Conservation (phyloP, 176 grass and related monocot species). For the Tuctoria greenei region DNA sequence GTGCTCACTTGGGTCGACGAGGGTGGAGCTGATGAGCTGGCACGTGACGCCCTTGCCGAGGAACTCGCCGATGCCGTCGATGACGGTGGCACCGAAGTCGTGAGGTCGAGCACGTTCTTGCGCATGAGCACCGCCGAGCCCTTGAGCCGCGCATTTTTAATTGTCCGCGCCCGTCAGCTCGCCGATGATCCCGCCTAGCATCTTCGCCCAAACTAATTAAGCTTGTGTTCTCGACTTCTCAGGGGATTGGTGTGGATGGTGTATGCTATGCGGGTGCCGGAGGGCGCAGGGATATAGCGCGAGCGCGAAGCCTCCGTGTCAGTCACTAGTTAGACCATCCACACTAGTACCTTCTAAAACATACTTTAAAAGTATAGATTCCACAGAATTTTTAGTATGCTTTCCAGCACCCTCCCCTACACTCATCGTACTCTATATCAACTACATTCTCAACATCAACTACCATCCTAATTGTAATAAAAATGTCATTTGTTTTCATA, state of each 20-base stretch:
- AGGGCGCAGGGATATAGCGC: background rate
- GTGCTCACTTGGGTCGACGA: conserved; percentile 51
- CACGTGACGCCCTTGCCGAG: conserved; percentile 55
- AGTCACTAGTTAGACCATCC: too few relatives aligned
- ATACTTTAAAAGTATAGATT: too few relatives aligned
- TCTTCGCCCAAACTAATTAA: background rate
- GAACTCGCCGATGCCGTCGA: conserved; percentile 61
- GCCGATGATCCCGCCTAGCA: conserved; percentile 33
- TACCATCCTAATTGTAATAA: too few relatives aligned
- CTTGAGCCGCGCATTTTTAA: conserved; percentile 33
- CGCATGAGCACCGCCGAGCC: conserved; percentile 63
- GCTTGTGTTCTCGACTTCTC: too few relatives aligned
- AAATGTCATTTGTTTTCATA: too few relatives aligned
- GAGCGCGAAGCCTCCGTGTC: too few relatives aligned
- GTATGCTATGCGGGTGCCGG: background rate
- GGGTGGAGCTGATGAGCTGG: conserved; percentile 70
- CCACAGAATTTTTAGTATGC: too few relatives aligned
- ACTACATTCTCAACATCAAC: too few relatives aligned
- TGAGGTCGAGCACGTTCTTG: conserved; percentile 69
- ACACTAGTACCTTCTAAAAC: too few relatives aligned
- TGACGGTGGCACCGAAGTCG: conserved; percentile 54
- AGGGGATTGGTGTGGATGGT: background rate
- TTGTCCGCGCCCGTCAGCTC: conserved; percentile 24
- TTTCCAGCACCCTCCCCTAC: too few relatives aligned
- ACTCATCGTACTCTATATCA: too few relatives aligned